A percentile compares a stretch with the other conserved stretches of the same genome.
phyloP scores from a whole-genome alignment of 257 asterid species.

The Euphrasia confusa region DNA sequence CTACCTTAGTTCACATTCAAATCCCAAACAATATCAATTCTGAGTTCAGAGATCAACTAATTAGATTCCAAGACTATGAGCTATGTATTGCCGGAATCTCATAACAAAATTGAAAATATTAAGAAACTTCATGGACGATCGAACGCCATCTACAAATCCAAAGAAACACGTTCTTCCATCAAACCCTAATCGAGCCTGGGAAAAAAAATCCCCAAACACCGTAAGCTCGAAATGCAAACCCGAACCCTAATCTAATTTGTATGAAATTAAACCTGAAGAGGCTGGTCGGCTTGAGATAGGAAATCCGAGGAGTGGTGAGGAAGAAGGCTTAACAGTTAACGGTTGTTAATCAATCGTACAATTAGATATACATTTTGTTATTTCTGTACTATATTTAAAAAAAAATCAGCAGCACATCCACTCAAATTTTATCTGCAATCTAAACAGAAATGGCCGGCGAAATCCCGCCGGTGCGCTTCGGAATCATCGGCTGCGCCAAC shows the following conservation, averaged over 20 bases:
- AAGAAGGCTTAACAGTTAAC: slow-evolving; percentile 59
- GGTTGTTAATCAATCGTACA: no score
- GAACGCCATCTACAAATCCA: no score
- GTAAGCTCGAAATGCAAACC: neutral
- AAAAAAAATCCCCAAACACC: neutral
- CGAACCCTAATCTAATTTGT: neutral
- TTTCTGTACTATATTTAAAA: no score
- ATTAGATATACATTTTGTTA: no score
- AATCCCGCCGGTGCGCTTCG: slow-evolving; percentile 30
- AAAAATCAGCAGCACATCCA: no score
- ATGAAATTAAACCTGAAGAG: slow-evolving; percentile 62
- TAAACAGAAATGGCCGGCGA: slow-evolving; percentile 31
- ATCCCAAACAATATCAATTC: neutral
- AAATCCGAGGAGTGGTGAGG: slow-evolving; percentile 94
- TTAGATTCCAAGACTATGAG: slow-evolving; percentile 4
- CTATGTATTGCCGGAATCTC: neutral
- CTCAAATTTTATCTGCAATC: neutral
- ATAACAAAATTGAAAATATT: neutral
- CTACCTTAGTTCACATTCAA: neutral
- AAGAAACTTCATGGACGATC: no score
- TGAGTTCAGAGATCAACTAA: neutral
- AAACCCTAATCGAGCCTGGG: neutral
- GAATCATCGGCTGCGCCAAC: slow-evolving; percentile 45
- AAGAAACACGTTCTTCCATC: neutral
- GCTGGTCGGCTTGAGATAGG: slow-evolving; percentile 96